Base-by-base conservation (phyloP, 306 rosid species). In the Mimosa bimucronata region DNA sequence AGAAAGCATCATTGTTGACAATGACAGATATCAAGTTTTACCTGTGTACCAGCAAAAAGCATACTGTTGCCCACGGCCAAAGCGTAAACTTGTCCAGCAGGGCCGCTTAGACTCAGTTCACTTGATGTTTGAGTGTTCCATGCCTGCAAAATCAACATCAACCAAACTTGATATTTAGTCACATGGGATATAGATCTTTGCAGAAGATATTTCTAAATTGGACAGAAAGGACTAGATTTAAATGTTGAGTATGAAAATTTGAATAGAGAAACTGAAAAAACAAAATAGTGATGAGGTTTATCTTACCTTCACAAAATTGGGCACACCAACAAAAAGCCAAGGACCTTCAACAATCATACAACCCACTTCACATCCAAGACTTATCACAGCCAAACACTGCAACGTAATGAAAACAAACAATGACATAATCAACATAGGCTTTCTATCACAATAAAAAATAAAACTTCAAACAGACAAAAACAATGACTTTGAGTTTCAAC, bases 1-100 rank as follows among this genome's bases (percentile, higher is more conserved):
- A 71, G 72, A 80, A 76, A 82, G 50, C 57, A 71, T 38, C 55
- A 48, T 31, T 79, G 15, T 46, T 46, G 67, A 78, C 45, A 73
- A 67, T n/a, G 62, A 48, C 29, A 60, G 74, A 16, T 70, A 73
- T 45, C 12, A 30, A 25, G 66, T 79, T 69, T 85, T 90, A 95
- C 98, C 98, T 95, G 98, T 5, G 91, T 92, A 75, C 98, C 98
- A 78, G 97, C 98, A 90, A 95, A 92, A 78, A 95, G 98, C 88
- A 92, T 82, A 79, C 86, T 97, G 83, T 88, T 91, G 52, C 85
- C 94, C 88, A 91, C 97, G 37, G 86, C 98, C 77, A 95, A 84
- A 7, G 98, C 80, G 89, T 91, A 91, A 82, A 95, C 98, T 89
- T 92, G 96, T 38, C 98, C 98, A 14, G 91, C 94, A n/a, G 98